Percentiles rank a stretch among this genome's conserved stretches.
phyloP scores from a whole-genome alignment of 2,329 filamentous ascomycete genomes.

The Fusarium dlaminii region DNA sequence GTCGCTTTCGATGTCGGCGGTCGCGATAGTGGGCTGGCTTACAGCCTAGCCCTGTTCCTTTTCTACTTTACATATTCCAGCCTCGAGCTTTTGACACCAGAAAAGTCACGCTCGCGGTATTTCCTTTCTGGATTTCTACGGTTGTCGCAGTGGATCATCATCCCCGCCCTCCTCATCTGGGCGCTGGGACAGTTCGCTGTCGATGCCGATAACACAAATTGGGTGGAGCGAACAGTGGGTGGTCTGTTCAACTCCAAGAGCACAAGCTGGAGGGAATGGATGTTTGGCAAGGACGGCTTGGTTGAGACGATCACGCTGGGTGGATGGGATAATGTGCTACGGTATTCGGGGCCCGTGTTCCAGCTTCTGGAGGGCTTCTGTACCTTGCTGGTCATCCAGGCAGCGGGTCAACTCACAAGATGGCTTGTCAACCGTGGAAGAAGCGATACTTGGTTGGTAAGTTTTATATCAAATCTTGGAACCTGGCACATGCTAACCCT shows the following conservation, averaged over 20 bases:
- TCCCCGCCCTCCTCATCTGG: constrained; percentile 91
- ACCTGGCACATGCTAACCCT: constrained; percentile 46
- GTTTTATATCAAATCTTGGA: constrained; percentile 45
- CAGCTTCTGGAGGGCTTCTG: constrained; percentile 97
- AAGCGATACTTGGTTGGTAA: constrained; percentile 96
- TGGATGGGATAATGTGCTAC: constrained; percentile 86
- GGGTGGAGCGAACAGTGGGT: constrained; percentile 83
- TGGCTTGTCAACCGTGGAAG: constrained; percentile 94
- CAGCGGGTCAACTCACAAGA: constrained; percentile 90
- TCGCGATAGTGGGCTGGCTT: constrained; percentile 90
- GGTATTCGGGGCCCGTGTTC: constrained; percentile 93
- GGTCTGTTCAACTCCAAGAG: constrained; percentile 70
- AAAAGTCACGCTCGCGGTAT: constrained; percentile 78
- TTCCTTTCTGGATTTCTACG: constrained; percentile 75
- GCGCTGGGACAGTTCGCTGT: constrained; percentile 94
- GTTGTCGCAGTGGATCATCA: constrained; percentile 84
- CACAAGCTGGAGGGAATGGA: constrained; percentile 80
- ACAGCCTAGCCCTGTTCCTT: constrained; percentile 85
- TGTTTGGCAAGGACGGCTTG: constrained; percentile 87
- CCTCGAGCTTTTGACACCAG: constrained; percentile 83
- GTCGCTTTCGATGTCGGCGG: constrained; percentile 98
- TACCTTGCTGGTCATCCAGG: constrained; percentile 94
- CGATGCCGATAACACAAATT: constrained; percentile 79
- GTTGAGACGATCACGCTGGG: constrained; percentile 83
- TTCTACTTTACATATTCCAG: constrained; percentile 93